Conservation (phyloP, 345 rosid species). For the Firmiana major region DNA sequence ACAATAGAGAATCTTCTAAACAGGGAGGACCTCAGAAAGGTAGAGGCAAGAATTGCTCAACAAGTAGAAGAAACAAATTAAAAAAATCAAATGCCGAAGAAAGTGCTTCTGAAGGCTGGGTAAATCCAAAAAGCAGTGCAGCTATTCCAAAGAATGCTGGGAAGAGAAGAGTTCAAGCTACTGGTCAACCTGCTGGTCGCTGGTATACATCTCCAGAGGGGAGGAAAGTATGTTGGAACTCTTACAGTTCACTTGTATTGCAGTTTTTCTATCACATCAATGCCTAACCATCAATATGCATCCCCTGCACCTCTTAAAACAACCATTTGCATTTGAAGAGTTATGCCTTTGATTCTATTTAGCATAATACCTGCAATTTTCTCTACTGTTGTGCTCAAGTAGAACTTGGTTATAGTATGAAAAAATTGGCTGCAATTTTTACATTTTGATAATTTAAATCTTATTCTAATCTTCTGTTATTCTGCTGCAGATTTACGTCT, state of each 20-base stretch:
- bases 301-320: background rate
- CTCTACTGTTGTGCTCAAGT: background rate
- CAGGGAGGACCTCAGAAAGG: slow-evolving; percentile 25
- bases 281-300: background rate
- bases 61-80: slow-evolving; percentile 41
- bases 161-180: slow-evolving; percentile 70
- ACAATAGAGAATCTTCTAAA: slow-evolving; percentile 49
- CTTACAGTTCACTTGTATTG: background rate
- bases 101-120: slow-evolving; percentile 48
- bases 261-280: background rate
- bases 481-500: slow-evolving; percentile 59
- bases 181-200: slow-evolving; percentile 52
- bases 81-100: slow-evolving; percentile 32
- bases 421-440: background rate
- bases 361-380: background rate
- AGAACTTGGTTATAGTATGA: background rate
- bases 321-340: background rate
- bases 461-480: background rate
- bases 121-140: slow-evolving; percentile 47
- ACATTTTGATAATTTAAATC: background rate
- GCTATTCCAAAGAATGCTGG: slow-evolving; percentile 67
- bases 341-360: background rate
- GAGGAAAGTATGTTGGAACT: slow-evolving; percentile 50
- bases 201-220: slow-evolving; percentile 89
- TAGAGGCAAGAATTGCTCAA: slow-evolving; percentile 32